phyloP scores from a whole-genome alignment of 805 yeast genomes.

The Candida montana region DNA sequence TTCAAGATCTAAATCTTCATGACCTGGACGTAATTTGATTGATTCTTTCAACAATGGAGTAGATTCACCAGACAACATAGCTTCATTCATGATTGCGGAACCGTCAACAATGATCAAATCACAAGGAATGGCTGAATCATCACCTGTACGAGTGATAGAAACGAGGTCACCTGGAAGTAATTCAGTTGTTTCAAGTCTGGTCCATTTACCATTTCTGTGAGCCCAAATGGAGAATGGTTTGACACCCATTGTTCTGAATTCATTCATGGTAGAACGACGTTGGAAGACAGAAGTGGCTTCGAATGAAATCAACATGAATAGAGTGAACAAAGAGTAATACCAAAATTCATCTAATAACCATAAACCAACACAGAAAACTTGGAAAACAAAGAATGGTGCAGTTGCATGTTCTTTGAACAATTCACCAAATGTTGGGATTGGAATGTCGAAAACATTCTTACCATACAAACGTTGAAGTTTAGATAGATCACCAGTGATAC shows the following conservation, averaged over 20 bases:
- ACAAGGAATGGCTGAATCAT: slow-evolving; percentile 91
- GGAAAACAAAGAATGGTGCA: slow-evolving; percentile 97
- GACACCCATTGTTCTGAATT: slow-evolving; percentile 95
- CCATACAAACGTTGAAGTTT: slow-evolving; percentile 62
- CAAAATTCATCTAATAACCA: slow-evolving; percentile 97
- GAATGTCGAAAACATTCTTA: slow-evolving; percentile 85
- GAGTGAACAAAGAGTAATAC: slow-evolving; percentile 88
- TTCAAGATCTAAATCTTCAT: slow-evolving; percentile 64
- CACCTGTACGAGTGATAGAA: slow-evolving; percentile 81
- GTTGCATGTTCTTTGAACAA: slow-evolving; percentile 96
- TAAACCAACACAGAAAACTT: slow-evolving; percentile 88
- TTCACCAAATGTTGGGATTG: slow-evolving; percentile 86
- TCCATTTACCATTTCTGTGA: slow-evolving; percentile 69
- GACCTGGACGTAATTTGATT: slow-evolving; percentile 70
- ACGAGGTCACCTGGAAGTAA: slow-evolving; percentile 90
- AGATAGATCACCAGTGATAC: slow-evolving; percentile 51
- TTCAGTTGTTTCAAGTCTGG: slow-evolving; percentile 59
- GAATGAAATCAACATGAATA: slow-evolving; percentile 88
- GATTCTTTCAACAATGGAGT: slow-evolving; percentile 95
- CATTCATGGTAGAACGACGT: slow-evolving; percentile 89
- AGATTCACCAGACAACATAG: slow-evolving; percentile 98
- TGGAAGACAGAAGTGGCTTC: slow-evolving; percentile 94
- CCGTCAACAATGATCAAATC: slow-evolving; percentile 85
- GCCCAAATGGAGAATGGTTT: slow-evolving; percentile 81
- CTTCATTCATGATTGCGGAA: slow-evolving; percentile 93